Base-by-base conservation (phyloP, 2,329 filamentous ascomycete species). In the Penicillium olsonii region DNA sequence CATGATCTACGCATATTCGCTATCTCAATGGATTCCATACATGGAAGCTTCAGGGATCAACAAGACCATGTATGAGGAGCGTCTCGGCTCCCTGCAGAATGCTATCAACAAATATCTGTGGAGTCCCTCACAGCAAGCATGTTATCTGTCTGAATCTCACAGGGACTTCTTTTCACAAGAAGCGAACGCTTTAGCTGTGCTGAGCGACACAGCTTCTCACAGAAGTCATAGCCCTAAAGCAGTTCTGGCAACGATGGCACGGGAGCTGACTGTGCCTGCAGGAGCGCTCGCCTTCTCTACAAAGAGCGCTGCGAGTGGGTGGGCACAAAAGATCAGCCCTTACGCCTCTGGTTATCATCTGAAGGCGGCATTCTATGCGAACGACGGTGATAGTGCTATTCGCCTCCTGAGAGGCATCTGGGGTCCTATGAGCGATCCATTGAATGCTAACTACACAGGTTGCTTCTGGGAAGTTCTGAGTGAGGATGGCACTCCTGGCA, bases 111-210 rank as follows among this genome's bases (percentile, higher is more conserved):
- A 10, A 2, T 38, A 56, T 17, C 34, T 56, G 12, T 56, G 53
- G 53, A 56, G n/a, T n/a, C n/a, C n/a, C n/a, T n/a, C n/a, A n/a
- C n/a, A n/a, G n/a, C n/a, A n/a, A n/a, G n/a, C n/a, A n/a, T n/a
- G n/a, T n/a, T n/a, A n/a, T n/a, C n/a, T n/a, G n/a, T n/a, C n/a
- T n/a, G n/a, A n/a, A n/a, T n/a, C n/a, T n/a, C n/a, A n/a, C n/a
- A n/a, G n/a, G 31, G 50, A 53, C 14, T 45, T 53, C 10, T 40
- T 55, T 33, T 53, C 53, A 11, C 53, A 55, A 33, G 53, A 55
- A 37, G 29, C 29, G 14, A 31, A 31, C 4, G 29, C 29, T 14
- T 7, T 31, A 5, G 29, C 29, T 4, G n/a, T 31, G 4, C 29
- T 31, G 14, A n/a, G n/a, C n/a, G n/a, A n/a, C n/a, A n/a, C n/a